These are phyloP conservation scores for Parmales sp. DNA, from an alignment of 108 stramenopile genomes.

Conservation along the genomic window DNA sequence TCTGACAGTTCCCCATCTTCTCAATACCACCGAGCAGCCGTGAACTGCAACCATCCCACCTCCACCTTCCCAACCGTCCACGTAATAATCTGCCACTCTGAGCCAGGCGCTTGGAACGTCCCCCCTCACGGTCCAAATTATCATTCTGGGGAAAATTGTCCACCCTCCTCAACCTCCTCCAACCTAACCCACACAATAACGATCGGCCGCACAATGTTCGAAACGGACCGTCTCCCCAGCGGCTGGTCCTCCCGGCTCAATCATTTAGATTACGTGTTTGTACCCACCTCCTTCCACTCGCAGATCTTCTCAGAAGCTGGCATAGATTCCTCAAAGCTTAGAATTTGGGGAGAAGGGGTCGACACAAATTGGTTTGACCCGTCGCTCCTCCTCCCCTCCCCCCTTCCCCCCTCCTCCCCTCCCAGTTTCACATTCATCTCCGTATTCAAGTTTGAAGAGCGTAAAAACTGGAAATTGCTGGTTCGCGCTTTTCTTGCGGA, in stretches of 20 bases:
- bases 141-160: background rate
- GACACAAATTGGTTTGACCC: conserved; percentile 25
- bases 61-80: background rate
- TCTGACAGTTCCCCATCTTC: background rate
- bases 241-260: conserved; percentile 30
- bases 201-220: conserved; percentile 43
- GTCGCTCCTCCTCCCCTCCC: background rate
- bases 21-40: background rate
- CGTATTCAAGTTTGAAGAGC: conserved; percentile 36
- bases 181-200: background rate
- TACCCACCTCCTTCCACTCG: conserved; percentile 18
- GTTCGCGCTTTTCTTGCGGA: conserved; percentile 14
- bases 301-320: conserved; percentile 14
- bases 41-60: background rate
- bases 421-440: conserved; percentile 15
- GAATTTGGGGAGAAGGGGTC: conserved; percentile 19
- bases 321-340: conserved; percentile 9
- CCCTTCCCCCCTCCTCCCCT: background rate
- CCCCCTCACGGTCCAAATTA: background rate
- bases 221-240: conserved; percentile 35
- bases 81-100: conserved; percentile 26
- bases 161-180: background rate
- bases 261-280: conserved; percentile 36
- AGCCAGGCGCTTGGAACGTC: conserved; percentile 34
- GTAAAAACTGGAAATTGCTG: conserved; percentile 34